phyloP scores from a whole-genome alignment of 2,329 filamentous ascomycete species.

The Colletotrichum tropicale region DNA sequence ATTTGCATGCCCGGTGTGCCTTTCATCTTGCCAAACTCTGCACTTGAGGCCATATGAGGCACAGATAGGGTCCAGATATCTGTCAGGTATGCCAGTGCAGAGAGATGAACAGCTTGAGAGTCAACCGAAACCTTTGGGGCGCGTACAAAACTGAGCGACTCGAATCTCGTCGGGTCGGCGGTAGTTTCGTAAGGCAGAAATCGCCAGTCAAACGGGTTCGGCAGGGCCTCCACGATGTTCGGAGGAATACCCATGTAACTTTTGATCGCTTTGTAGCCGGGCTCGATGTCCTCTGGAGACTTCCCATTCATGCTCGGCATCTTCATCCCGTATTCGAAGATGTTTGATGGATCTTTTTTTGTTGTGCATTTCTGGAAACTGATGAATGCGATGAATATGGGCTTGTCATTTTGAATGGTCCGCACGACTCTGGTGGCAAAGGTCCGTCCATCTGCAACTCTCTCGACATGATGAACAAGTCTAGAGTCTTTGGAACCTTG shows the following conservation, averaged over 20 bases:
- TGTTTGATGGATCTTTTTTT: background rate
- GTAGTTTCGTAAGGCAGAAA: background rate
- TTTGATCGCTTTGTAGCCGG: background rate
- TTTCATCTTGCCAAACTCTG: background rate
- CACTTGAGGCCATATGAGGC: background rate
- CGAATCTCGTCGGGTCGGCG: background rate
- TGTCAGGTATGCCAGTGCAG: background rate
- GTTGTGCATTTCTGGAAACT: background rate
- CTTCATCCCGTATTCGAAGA: background rate
- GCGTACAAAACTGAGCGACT: background rate
- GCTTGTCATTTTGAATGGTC: background rate
- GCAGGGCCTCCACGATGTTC: background rate
- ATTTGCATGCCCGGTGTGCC: background rate
- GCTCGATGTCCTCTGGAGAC: background rate
- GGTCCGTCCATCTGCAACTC: background rate
- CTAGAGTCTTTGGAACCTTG: background rate
- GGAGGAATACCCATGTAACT: background rate
- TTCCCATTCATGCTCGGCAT: background rate
- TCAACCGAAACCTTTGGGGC: background rate
- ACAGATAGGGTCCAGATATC: background rate
- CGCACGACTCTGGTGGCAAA: background rate
- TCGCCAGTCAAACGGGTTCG: background rate
- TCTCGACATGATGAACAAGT: background rate
- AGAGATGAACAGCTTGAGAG: background rate
- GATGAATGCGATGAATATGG: background rate